A percentile compares a stretch with the other conserved stretches of the same genome.
Conservation (phyloP, 805 yeast genomes). For the Metschnikowia kunwiensis region DNA sequence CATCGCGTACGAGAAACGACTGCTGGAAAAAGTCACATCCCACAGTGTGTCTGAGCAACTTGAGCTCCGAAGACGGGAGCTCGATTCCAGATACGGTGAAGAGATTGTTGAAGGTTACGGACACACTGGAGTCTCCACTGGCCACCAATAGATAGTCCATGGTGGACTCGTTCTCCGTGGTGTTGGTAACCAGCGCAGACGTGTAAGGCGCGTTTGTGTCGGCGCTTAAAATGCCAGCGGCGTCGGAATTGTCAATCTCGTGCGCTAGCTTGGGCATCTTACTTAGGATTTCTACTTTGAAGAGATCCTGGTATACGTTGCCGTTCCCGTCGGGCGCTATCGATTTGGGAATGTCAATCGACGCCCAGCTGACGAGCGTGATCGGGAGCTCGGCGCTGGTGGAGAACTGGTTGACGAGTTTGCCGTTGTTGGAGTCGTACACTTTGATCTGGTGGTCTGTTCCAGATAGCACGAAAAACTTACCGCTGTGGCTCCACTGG, state of each 20-base stretch:
- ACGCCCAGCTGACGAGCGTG: constrained; percentile 20
- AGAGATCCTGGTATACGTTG: constrained; percentile 21
- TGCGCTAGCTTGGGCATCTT: constrained; percentile 36
- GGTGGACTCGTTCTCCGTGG: constrained; percentile 8
- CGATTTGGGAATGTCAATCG: constrained; percentile 6
- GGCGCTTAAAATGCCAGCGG: background rate
- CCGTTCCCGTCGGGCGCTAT: constrained; percentile 1
- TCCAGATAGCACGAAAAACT: constrained; percentile 44
- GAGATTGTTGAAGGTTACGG: constrained; percentile 32
- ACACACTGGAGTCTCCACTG: constrained; percentile 21
- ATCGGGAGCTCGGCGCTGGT: constrained; percentile 17
- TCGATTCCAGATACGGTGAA: constrained; percentile 27
- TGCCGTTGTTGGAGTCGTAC: constrained; percentile 47
- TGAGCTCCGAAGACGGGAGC: constrained; percentile 16
- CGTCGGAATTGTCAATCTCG: constrained; percentile 10
- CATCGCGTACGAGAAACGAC: constrained; percentile 22
- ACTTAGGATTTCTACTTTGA: constrained; percentile 27
- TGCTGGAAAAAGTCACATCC: constrained; percentile 27
- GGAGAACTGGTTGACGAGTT: constrained; percentile 27
- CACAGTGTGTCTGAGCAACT: constrained; percentile 21
- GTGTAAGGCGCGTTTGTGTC: constrained; percentile 5
- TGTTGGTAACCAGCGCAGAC: constrained; percentile 13
- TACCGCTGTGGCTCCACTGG: constrained; percentile 36
- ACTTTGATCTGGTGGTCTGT: constrained; percentile 41
- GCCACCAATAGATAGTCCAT: constrained; percentile 28